Conservation (phyloP, 495 filamentous ascomycete genomes). For the Podospora comata region DNA sequence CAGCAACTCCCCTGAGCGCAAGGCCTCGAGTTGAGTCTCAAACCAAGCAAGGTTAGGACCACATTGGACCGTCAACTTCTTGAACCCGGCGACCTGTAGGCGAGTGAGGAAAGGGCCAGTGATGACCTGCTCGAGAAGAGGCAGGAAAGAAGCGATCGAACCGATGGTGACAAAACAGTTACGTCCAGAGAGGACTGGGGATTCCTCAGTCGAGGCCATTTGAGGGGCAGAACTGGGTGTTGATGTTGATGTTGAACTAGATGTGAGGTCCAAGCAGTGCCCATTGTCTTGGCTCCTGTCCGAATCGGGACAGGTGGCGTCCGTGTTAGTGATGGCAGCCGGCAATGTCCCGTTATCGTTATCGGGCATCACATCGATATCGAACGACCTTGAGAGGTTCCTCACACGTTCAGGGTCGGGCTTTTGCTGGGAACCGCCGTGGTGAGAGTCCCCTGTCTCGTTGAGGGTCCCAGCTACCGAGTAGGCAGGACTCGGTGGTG, state of each 20-base stretch:
- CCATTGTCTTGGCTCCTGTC: constrained; percentile 5
- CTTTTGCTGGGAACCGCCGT: no score
- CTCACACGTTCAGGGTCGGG: no score
- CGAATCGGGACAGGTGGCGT: neutral
- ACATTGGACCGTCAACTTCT: constrained; percentile 70
- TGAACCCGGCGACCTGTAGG: constrained; percentile 56
- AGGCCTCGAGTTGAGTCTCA: constrained; percentile 18
- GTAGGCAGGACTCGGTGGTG: no score
- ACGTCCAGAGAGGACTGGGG: constrained; percentile 11
- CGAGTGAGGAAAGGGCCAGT: constrained; percentile 56
- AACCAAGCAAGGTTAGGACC: constrained; percentile 53
- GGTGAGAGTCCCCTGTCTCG: no score
- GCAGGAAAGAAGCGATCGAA: constrained; percentile 79
- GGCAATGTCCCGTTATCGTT: neutral
- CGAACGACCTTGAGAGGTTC: neutral
- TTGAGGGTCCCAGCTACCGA: no score
- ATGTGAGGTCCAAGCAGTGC: neutral
- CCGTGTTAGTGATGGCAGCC: constrained; percentile 2
- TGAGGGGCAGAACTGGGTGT: neutral
- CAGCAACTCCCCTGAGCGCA: constrained; percentile 12
- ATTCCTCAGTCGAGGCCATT: neutral
- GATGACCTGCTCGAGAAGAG: constrained; percentile 65
- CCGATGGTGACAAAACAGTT: constrained; percentile 77
- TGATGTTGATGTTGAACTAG: neutral
- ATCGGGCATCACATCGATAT: neutral